A percentile compares a stretch with the other conserved stretches of the same genome.
These are phyloP conservation scores for Trypanosoma vivax DNA, from an alignment of 208 protist species.

Conservation along the genomic window DNA sequence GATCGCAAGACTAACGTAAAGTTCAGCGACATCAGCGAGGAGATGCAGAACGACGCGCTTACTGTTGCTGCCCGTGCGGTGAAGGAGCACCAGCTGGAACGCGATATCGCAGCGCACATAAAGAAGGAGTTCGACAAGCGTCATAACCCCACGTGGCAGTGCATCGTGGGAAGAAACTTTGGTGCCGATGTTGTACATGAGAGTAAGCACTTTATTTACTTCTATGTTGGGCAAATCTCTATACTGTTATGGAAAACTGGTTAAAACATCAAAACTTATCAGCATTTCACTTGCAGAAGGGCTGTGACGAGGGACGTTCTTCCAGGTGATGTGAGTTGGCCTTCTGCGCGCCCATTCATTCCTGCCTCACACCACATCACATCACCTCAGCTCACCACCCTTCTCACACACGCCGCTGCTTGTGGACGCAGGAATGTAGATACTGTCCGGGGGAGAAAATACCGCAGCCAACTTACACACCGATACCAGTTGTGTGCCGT, in stretches of 20 bases:
- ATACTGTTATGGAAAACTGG: slow-evolving; percentile 96
- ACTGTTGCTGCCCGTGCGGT: slow-evolving; percentile 96
- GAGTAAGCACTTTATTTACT: slow-evolving; percentile 99
- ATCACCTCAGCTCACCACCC: too few species aligned
- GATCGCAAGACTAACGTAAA: slow-evolving; percentile 88
- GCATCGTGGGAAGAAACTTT: slow-evolving; percentile 99
- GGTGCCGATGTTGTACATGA: slow-evolving; percentile 99
- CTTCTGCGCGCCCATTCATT: too few species aligned
- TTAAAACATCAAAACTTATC: slow-evolving; percentile 10
- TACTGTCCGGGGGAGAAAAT: too few species aligned
- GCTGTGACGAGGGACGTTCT: neutral
- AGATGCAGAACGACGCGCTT: slow-evolving; percentile 97
- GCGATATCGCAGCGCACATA: slow-evolving; percentile 99
- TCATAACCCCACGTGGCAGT: slow-evolving; percentile 99
- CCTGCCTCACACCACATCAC: too few species aligned
- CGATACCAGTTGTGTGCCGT: too few species aligned
- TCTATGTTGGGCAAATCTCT: slow-evolving; percentile 99
- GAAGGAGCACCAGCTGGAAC: slow-evolving; percentile 99
- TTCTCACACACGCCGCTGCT: too few species aligned
- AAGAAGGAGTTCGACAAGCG: slow-evolving; percentile 99
- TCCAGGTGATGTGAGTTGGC: neutral
- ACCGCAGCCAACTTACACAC: too few species aligned
- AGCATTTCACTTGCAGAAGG: neutral
- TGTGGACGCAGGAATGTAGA: too few species aligned
- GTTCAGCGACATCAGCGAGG: slow-evolving; percentile 91